Percentiles rank a stretch among this genome's conserved stretches.
Conservation (phyloP, 257 asterid genomes). For the Solanum tarijense region DNA sequence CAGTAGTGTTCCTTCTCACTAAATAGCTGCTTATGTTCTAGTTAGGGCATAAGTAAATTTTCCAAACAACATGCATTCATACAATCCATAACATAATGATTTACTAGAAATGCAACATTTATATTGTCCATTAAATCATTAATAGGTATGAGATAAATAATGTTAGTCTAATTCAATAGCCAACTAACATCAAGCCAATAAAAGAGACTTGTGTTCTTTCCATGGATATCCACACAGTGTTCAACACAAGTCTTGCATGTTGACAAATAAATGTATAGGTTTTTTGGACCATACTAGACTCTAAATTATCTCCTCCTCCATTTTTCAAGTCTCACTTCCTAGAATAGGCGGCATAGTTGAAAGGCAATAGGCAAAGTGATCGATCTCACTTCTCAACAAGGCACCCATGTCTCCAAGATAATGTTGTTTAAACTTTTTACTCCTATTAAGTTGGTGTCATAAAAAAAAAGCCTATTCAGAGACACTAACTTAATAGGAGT, state of each 20-base stretch:
- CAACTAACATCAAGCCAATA: background rate
- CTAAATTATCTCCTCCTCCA: background rate
- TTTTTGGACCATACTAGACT: background rate
- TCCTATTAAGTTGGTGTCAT: background rate
- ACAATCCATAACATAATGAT: background rate
- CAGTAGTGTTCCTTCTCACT: background rate
- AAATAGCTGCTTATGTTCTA: background rate
- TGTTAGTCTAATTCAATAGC: background rate
- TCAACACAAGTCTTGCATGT: background rate
- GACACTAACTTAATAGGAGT: background rate
- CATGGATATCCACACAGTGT: background rate
- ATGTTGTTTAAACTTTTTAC: background rate
- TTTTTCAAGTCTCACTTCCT: background rate
- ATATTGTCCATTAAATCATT: background rate
- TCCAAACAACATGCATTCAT: background rate
- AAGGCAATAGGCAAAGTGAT: background rate
- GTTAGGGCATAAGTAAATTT: background rate
- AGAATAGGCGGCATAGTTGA: background rate
- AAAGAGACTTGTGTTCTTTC: background rate
- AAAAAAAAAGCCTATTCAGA: background rate
- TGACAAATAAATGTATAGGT: background rate
- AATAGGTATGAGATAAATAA: background rate
- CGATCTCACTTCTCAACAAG: background rate
- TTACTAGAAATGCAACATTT: background rate
- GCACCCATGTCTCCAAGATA: background rate